Evolutionary conservation across 352 stramenopile genomes (phyloP), one percentile per base, ranked within the genome.

Genomic region (Phytophthora crassamura): DNA sequence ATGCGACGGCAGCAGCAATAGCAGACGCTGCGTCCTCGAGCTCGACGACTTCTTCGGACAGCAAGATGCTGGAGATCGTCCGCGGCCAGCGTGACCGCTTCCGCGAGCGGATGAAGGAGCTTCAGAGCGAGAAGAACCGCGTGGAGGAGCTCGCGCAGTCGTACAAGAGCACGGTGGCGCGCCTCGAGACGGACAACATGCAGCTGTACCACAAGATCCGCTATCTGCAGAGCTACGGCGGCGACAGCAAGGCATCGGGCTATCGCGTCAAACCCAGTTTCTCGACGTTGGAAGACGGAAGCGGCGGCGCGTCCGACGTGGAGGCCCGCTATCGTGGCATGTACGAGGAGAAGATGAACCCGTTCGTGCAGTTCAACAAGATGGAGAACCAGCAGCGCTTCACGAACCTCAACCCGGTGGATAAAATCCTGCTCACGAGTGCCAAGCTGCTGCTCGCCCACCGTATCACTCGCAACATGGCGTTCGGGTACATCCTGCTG

Each of bases 281-380:
- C n/a, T 48, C 39, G 7, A 45, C 58, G 4, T 46, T 88, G 34
- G 81, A 90, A 67, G 77, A 84, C 36, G 79, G 77, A 12, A 57
- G 25, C 15, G 64, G 53, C 6, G 48, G 50, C 8, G 41, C 48
- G 8, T 68, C 66, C 18, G 81, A 93, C 16, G 75, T 91, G n/a
- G 84, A 94, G 69, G 72, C 77, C 3, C 81, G 84, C n/a, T 97
- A 97, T 72, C 82, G 86, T 45, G 74, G 72, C 43, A 80, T 97
- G 78, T 97, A 97, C 77, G 91, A 97, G 55, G 84, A 93, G 62
- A 90, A 93, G 45, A 94, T 97, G 84, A 97, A 96, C 59, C 91
- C 91, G 34, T 97, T 97, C 69, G 86, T 90, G 49, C 87, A 97
- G 59, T 97, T 97, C 66, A 96, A 94, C 72, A 89, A 93, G 69